Evolutionary conservation across 805 yeast genomes (phyloP), one percentile per base, ranked within the genome.

Genomic region (Teunomyces panamensis): DNA sequence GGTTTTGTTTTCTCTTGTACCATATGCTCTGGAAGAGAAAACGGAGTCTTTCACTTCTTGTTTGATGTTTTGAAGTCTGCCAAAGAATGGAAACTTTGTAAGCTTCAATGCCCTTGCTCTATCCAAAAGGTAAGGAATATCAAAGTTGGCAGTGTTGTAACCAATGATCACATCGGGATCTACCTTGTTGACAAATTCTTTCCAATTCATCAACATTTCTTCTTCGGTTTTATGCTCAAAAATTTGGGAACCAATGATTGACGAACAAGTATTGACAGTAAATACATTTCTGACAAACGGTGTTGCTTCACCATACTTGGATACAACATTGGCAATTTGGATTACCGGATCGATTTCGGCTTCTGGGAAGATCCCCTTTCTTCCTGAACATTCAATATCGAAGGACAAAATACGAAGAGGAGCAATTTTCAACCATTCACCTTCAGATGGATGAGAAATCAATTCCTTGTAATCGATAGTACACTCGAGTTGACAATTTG

Each of bases 81-180:
- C 92, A 67, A 94, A 94, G 64, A 71, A 94, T 4, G 98, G 95
- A 68, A 94, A 95, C 9, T 70, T 69, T 8, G 69, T 69, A 30
- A 89, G 71, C 8, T 77, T 76, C 42, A 94, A 73, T 0, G 95
- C 86, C 42, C 72, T 73, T 0, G 99, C 96, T 49, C 99, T 80
- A 61, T 92, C 92, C 30, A 94, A 69, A 39, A 94, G 71, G 62
- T 94, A 94, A 0, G 99, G 99, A 46, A 94, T 75, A 76, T 94
- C 99, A 64, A 94, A 94, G 62, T 95, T 95, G 30, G 96, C 80
- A 4, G 89, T 89, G 66, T 94, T 94, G 68, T 94, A 94, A 43
- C 99, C 99, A 57, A 95, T 94, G 36, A 94, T 86, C 43, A 94
- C 95, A 69, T 94, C 99, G 0, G 99, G 96, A 66, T 94, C 99